Conservation (phyloP, 2,329 filamentous ascomycete species). For the Paraconiothyrium brasiliense region DNA sequence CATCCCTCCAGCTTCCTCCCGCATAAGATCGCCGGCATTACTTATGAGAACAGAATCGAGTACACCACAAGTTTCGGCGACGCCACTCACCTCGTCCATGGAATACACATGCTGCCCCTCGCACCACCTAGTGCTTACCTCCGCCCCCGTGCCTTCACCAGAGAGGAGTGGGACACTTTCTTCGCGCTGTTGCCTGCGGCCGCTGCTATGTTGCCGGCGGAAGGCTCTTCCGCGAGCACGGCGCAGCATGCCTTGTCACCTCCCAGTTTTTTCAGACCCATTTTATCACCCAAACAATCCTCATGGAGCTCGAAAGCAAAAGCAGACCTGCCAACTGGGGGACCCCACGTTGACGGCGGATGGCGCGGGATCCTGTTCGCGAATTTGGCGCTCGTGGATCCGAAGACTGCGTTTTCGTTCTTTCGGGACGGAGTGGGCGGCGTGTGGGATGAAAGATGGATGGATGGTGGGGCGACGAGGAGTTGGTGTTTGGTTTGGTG, state of each 20-base stretch:
- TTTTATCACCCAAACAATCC: neutral
- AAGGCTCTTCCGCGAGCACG: neutral
- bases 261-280: neutral
- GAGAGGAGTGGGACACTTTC: constrained; percentile 71
- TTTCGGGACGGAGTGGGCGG: constrained; percentile 73
- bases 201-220: no score
- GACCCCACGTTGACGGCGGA: constrained; percentile 67
- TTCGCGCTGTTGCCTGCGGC: constrained; percentile 60
- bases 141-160: constrained; percentile 74
- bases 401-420: constrained; percentile 74
- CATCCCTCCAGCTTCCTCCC: constrained; percentile 80
- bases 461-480: constrained; percentile 77
- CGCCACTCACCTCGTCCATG: constrained; percentile 71
- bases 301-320: neutral
- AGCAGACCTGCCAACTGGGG: neutral
- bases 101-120: constrained; percentile 86
- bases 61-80: constrained; percentile 82
- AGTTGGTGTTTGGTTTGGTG: constrained; percentile 47
- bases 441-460: constrained; percentile 64
- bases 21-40: constrained; percentile 75
- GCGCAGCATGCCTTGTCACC: neutral
- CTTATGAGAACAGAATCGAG: constrained; percentile 96
- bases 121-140: constrained; percentile 73
- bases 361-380: constrained; percentile 89
- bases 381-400: constrained; percentile 81